phyloP scores from a whole-genome alignment of 2,329 filamentous ascomycete species.

The Gremmenia infestans region DNA sequence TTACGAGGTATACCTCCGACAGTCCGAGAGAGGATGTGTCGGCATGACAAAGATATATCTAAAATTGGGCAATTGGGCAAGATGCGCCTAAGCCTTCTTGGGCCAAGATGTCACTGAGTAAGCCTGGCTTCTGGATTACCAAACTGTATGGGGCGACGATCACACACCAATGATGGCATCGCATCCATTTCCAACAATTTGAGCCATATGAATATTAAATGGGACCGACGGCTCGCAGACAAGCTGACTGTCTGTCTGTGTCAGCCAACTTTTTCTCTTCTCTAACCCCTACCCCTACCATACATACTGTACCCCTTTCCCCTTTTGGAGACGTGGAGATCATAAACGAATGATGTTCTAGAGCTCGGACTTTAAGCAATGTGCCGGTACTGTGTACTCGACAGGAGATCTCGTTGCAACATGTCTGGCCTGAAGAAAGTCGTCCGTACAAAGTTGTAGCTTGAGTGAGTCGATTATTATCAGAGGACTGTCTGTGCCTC shows the following conservation, averaged over 20 bases:
- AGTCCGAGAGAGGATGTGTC: not conserved
- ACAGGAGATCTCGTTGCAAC: not conserved
- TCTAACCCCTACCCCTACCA: not conserved
- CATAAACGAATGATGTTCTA: slow-evolving; percentile 7
- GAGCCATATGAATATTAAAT: not conserved
- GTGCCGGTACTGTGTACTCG: slow-evolving; percentile 6
- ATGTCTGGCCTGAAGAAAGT: not conserved
- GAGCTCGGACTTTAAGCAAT: slow-evolving; percentile 12
- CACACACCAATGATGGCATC: not conserved
- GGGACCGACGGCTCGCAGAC: slow-evolving; percentile 1
- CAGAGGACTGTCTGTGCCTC: slow-evolving; percentile 1
- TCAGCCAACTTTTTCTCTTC: not conserved
- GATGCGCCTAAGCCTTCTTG: not conserved
- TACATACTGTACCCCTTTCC: not conserved
- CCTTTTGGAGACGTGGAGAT: not conserved
- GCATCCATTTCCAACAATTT: not conserved
- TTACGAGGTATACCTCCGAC: not conserved
- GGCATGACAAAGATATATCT: not conserved
- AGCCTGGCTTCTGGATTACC: not conserved
- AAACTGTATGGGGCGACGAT: not conserved
- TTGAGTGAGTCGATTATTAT: not conserved
- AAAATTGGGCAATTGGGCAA: not conserved
- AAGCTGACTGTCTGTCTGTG: not conserved
- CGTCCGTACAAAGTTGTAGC: not conserved
- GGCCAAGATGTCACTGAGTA: not conserved